Percentiles rank a stretch among this genome's conserved stretches.
phyloP scores from a whole-genome alignment of 768 basidiomycete species.

The Xerocomellus dryophilus region DNA sequence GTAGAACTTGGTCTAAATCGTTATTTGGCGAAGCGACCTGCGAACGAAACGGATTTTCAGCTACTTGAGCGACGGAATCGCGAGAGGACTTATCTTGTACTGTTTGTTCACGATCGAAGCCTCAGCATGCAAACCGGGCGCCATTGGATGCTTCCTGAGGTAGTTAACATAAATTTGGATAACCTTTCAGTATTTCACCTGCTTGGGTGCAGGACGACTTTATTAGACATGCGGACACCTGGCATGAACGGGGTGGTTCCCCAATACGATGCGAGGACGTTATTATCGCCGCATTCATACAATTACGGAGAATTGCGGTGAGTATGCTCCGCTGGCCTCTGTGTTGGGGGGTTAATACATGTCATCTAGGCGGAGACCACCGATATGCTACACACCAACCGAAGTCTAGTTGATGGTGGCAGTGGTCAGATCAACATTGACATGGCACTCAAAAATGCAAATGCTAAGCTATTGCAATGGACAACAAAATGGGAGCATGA shows the following conservation, averaged over 20 bases:
- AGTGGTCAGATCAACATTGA: constrained; percentile 72
- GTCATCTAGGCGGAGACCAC: constrained; percentile 67
- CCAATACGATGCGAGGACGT: constrained; percentile 74
- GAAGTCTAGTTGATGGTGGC: constrained; percentile 39
- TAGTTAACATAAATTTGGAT: constrained; percentile 15
- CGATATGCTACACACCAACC: constrained; percentile 62
- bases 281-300: constrained; percentile 71
- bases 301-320: constrained; percentile 77
- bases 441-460: constrained; percentile 66
- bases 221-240: constrained; percentile 61
- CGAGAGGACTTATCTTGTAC: constrained; percentile 81
- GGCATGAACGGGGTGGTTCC: constrained; percentile 62
- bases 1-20: constrained; percentile 80
- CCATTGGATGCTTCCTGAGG: constrained; percentile 85
- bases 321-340: constrained; percentile 26
- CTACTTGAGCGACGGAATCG: constrained; percentile 75
- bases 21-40: constrained; percentile 52
- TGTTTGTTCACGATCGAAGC: constrained; percentile 84
- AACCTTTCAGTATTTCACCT: constrained; percentile 11
- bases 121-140: constrained; percentile 83
- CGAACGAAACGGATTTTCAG: constrained; percentile 63
- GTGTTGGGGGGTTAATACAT: not conserved
- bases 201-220: constrained; percentile 53
- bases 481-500: constrained; percentile 67
- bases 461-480: constrained; percentile 71